A percentile compares a stretch with the other conserved stretches of the same genome.
Evolutionary conservation across 179 eudicot genomes (phyloP).

Genomic region (Actinidia arguta): DNA sequence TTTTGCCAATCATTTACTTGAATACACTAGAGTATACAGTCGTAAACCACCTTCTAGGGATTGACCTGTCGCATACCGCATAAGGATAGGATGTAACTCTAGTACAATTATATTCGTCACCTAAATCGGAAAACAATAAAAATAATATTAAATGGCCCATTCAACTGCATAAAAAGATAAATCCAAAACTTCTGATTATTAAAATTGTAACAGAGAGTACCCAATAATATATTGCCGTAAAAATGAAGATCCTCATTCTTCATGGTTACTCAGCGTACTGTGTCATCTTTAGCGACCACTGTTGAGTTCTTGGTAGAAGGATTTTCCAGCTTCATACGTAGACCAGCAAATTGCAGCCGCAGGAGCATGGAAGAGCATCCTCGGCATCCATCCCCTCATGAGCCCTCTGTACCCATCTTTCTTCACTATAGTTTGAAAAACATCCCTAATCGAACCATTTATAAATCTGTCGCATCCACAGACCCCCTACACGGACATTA

Average conservation of each 20-base stretch:
- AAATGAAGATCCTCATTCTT: slow-evolving; percentile 1
- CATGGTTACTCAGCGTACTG: slow-evolving; percentile 29
- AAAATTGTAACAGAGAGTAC: background rate
- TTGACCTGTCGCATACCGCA: too few species aligned
- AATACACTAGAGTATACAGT: too few species aligned
- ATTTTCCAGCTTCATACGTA: slow-evolving; percentile 85
- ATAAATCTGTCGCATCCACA: slow-evolving; percentile 94
- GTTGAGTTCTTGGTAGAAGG: slow-evolving; percentile 68
- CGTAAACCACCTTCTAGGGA: too few species aligned
- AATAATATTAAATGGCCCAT: too few species aligned
- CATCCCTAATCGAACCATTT: slow-evolving; percentile 72
- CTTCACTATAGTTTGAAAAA: slow-evolving; percentile 56
- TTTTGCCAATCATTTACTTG: too few species aligned
- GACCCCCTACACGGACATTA: slow-evolving; percentile 66
- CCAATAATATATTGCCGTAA: slow-evolving; percentile 14
- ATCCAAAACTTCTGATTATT: too few species aligned
- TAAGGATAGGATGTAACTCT: too few species aligned
- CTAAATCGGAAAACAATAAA: too few species aligned
- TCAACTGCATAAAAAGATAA: too few species aligned
- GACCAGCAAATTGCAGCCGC: slow-evolving; percentile 99
- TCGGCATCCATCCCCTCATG: slow-evolving; percentile 86
- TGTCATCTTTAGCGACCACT: slow-evolving; percentile 25
- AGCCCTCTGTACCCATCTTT: slow-evolving; percentile 87
- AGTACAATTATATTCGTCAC: too few species aligned
- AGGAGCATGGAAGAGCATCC: slow-evolving; percentile 96